A percentile compares a stretch with the other conserved stretches of the same genome.
Conservation (phyloP, 192 early-diverging fungal genomes). For the Linnemannia elongata region DNA sequence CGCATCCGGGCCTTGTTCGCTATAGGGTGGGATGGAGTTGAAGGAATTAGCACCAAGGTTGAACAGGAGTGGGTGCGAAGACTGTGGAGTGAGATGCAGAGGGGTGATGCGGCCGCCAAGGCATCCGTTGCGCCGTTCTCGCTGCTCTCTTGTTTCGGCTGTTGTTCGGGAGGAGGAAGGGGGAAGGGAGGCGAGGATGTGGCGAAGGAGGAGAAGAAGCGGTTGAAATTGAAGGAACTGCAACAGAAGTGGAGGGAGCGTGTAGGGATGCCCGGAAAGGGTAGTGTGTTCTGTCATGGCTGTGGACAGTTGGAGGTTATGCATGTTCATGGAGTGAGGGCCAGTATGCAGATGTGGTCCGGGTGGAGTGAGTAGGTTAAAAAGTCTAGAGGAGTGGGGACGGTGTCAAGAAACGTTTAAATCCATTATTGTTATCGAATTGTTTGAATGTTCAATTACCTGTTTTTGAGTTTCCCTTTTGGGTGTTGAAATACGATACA, state of each 20-base stretch:
- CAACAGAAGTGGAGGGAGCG: constrained; percentile 38
- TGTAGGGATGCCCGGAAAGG: constrained; percentile 30
- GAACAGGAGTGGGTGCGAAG: constrained; percentile 39
- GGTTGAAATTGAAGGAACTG: constrained; percentile 31
- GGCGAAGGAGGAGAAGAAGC: constrained; percentile 25
- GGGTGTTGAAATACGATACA: too few species aligned
- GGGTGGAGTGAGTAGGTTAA: too few species aligned
- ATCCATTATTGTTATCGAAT: too few species aligned
- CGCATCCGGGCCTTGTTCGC: constrained; percentile 21
- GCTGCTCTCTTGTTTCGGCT: not conserved
- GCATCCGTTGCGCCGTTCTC: not conserved
- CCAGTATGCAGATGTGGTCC: constrained; percentile 36
- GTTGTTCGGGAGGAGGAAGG: not conserved
- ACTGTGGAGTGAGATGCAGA: constrained; percentile 31
- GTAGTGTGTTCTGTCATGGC: constrained; percentile 20
- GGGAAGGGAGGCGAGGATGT: not conserved
- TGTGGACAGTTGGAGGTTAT: constrained; percentile 54
- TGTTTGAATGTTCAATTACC: too few species aligned
- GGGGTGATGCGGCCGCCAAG: constrained; percentile 31
- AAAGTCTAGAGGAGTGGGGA: too few species aligned
- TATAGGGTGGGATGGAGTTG: constrained; percentile 38
- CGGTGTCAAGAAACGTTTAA: too few species aligned
- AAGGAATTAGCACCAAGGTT: constrained; percentile 25
- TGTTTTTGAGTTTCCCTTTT: too few species aligned
- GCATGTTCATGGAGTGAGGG: constrained; percentile 45